Evolutionary conservation across 192 early-diverging fungal genomes (phyloP), one percentile per base, ranked within the genome.

Genomic region (Lunasporangiospora selenospora): DNA sequence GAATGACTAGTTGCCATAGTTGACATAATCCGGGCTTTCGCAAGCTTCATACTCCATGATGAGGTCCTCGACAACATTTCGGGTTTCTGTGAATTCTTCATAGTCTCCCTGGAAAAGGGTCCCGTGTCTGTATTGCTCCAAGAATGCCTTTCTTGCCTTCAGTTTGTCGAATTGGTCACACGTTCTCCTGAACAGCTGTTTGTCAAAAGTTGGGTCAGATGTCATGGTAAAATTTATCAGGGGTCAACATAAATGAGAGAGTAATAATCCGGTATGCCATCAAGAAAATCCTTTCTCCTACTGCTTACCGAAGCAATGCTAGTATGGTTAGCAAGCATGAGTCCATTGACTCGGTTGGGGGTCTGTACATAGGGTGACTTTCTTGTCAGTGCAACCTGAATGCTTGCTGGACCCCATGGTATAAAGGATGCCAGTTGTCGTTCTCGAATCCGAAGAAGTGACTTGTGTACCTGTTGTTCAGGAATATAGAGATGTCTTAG

Each of bases 291-390:
- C n/a, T n/a, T n/a, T n/a, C n/a, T n/a, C n/a, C n/a, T 8, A 18
- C 33, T 18, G 61, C 80, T 80, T 76, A 90, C 91, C 24, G 87
- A 87, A 2, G 87, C 84, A 60, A 97, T 95, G 65, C 93, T 92
- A 2, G 98, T 99, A 59, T 99, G 93, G 77, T 99, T 99, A 12
- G 98, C 98, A 51, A 99, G 79, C 98, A 99, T 99, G 43, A 99
- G 81, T 3, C 98, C 98, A 40, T 92, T 95, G 29, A 99, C 98
- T 3, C 94, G 87, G 69, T 99, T 96, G 34, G 90, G 84, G 6
- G 95, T 92, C 49, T 90, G 92, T 10, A 94, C 83, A 75, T 98
- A 99, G 7, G 96, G 98, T 34, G 91, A 93, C 67, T 95, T 95
- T 39, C 89, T 88, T 3, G 95, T 95, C 44, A 99, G 65, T 10